Percentiles rank a stretch among this genome's conserved stretches.
Conservation (phyloP, 768 basidiomycete species). For the Podaxis carcinomalis region DNA sequence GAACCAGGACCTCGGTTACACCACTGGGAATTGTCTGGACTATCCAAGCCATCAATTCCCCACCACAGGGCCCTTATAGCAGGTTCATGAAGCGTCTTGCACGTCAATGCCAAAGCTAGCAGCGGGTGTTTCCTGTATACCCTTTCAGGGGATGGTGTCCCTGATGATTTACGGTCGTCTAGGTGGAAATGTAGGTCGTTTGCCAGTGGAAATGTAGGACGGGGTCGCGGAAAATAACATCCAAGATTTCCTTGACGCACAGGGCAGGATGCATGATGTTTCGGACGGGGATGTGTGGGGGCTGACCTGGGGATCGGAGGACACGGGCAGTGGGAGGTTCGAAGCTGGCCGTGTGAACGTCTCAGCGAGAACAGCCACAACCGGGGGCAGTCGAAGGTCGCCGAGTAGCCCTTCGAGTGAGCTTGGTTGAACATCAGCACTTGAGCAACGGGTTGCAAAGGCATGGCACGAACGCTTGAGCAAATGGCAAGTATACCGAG, state of each 20-base stretch:
- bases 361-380: not conserved
- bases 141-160: not conserved
- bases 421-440: not conserved
- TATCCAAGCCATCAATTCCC: not conserved
- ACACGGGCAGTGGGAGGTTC: not conserved
- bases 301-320: not conserved
- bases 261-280: not conserved
- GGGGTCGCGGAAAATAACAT: slow-evolving; percentile 1
- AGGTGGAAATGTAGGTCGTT: not conserved
- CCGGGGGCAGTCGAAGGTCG: not conserved
- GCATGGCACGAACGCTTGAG: no score
- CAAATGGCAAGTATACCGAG: no score
- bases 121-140: not conserved
- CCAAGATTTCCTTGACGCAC: not conserved
- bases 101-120: not conserved
- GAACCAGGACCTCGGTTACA: not conserved
- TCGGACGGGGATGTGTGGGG: not conserved
- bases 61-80: not conserved
- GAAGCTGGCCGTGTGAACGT: not conserved
- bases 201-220: not conserved
- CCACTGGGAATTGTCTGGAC: not conserved
- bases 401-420: not conserved
- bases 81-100: slow-evolving; percentile 3
- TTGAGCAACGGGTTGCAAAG: no score
- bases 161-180: not conserved